Conservation (phyloP, 2,329 filamentous ascomycete genomes). For the Chrysoporthe cubensis region DNA sequence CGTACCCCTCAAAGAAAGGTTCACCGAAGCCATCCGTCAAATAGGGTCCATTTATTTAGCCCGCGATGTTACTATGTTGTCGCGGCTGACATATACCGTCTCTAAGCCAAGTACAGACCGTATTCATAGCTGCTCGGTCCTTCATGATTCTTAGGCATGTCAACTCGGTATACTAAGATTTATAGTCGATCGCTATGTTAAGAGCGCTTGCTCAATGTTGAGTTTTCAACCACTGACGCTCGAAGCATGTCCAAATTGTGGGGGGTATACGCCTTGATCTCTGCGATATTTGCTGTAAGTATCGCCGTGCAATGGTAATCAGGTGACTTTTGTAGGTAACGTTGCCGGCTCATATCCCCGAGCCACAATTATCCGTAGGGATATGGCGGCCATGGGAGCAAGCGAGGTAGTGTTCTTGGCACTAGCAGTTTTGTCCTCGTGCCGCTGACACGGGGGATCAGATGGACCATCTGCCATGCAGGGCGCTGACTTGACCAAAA, state of each 20-base stretch:
- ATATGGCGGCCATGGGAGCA: not conserved
- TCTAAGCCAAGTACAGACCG: too few species aligned
- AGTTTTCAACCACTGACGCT: too few species aligned
- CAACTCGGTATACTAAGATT: too few species aligned
- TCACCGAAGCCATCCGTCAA: not conserved
- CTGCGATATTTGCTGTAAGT: not conserved
- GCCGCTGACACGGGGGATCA: conserved; percentile 10
- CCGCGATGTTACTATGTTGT: not conserved
- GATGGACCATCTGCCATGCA: conserved; percentile 6
- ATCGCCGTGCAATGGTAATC: too few species aligned
- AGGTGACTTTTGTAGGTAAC: not conserved
- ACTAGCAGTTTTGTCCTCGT: conserved; percentile 4
- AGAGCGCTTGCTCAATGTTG: too few species aligned
- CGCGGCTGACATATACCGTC: too few species aligned
- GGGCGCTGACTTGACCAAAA: not conserved
- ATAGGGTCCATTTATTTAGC: not conserved
- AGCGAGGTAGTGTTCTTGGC: conserved; percentile 12
- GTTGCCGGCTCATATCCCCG: not conserved
- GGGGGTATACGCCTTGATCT: not conserved
- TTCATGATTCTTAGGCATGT: too few species aligned
- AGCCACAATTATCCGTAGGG: not conserved
- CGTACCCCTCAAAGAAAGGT: not conserved
- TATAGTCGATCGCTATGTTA: too few species aligned
- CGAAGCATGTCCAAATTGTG: too few species aligned
- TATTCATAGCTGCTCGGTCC: too few species aligned